phyloP scores from a whole-genome alignment of 2,329 filamentous ascomycete genomes.

The Xylaria digitata region DNA sequence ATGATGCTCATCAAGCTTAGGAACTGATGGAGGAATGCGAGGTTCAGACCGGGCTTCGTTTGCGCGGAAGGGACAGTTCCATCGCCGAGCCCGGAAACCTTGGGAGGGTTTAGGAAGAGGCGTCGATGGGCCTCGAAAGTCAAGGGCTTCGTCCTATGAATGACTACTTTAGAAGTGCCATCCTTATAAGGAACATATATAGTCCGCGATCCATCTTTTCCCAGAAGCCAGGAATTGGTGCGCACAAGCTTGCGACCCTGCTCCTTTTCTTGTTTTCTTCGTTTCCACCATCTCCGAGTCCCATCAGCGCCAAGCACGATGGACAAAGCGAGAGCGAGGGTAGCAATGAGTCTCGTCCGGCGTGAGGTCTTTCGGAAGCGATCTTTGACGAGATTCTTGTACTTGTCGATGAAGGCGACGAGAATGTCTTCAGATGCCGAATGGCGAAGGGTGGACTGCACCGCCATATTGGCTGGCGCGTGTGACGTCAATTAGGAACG shows the following conservation, averaged over 20 bases:
- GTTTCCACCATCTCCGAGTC: constrained; percentile 80
- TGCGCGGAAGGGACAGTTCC: constrained; percentile 84
- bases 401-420: constrained; percentile 71
- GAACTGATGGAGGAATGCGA: constrained; percentile 97
- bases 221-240: constrained; percentile 90
- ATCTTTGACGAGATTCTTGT: constrained; percentile 63
- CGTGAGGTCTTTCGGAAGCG: constrained; percentile 73
- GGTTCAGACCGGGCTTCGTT: constrained; percentile 92
- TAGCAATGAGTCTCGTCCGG: constrained; percentile 78
- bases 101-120: constrained; percentile 90
- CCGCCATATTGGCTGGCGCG: constrained; percentile 72
- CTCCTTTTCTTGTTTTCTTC: constrained; percentile 79
- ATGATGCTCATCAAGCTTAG: constrained; percentile 96
- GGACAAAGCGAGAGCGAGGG: constrained; percentile 78
- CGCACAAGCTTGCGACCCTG: constrained; percentile 84
- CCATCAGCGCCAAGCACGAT: constrained; percentile 85
- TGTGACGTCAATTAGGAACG: constrained; percentile 40
- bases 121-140: constrained; percentile 97
- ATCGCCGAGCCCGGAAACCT: constrained; percentile 80
- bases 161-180: constrained; percentile 88
- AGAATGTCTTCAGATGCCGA: constrained; percentile 75
- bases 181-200: constrained; percentile 95
- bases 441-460: constrained; percentile 83
- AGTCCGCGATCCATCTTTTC: constrained; percentile 93
- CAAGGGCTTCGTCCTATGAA: constrained; percentile 87